A percentile compares a stretch with the other conserved stretches of the same genome.
Conservation (phyloP, 1,284 basidiomycete genomes). For the Athelia sp. region DNA sequence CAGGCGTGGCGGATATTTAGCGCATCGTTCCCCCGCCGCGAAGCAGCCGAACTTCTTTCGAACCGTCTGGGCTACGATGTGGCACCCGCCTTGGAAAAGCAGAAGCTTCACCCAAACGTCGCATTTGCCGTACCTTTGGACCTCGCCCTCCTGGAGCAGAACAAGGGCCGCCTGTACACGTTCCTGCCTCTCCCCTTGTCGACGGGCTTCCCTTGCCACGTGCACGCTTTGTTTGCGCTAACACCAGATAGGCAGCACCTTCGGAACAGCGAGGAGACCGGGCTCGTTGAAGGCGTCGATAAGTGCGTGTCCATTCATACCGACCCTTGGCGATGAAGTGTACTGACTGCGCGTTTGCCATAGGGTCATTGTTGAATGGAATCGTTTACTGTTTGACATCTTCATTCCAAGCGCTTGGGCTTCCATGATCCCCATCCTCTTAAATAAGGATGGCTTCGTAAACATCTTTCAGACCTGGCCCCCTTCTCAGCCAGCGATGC, state of each 20-base stretch:
- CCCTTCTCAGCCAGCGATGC: constrained; percentile 17
- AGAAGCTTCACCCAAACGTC: constrained; percentile 35
- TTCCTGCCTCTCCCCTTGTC: constrained; percentile 20
- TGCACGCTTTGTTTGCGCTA: constrained; percentile 17
- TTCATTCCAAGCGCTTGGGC: constrained; percentile 12
- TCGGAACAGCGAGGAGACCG: constrained; percentile 14
- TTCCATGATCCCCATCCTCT: constrained; percentile 19
- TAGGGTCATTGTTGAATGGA: constrained; percentile 15
- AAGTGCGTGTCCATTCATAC: constrained; percentile 3
- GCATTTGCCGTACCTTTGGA: constrained; percentile 29
- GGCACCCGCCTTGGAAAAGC: constrained; percentile 19
- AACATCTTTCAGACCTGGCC: constrained; percentile 14
- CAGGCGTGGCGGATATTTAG: constrained; percentile 23
- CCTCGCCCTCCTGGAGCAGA: constrained; percentile 13
- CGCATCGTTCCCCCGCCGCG: constrained; percentile 15
- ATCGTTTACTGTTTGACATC: constrained; percentile 13
- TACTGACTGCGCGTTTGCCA: neutral
- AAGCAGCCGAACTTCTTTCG: constrained; percentile 18
- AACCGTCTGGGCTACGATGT: constrained; percentile 20
- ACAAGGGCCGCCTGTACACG: constrained; percentile 24
- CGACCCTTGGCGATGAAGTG: neutral
- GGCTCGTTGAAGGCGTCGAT: constrained; percentile 8
- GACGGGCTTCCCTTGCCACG: constrained; percentile 17
- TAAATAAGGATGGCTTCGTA: constrained; percentile 4
- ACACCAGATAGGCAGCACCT: constrained; percentile 18